Base-by-base conservation (phyloP, 495 filamentous ascomycete species). In the Aspergillus sclerotiicarbonarius region DNA sequence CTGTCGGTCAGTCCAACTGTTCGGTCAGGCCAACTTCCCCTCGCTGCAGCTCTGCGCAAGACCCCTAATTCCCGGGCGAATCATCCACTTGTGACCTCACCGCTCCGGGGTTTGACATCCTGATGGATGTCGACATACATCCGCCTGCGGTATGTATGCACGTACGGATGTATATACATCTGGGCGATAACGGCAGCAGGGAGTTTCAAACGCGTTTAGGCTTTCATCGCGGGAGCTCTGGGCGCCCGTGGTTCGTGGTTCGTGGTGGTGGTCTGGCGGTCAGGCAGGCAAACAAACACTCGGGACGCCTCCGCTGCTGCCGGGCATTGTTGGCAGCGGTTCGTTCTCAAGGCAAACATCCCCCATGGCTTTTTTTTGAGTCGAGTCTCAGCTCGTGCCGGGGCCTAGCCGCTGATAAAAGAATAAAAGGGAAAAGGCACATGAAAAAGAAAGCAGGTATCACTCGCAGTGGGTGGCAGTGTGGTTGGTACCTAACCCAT, bases 51-150 rank as follows among this genome's bases (percentile, higher is more conserved):
- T 41, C 32, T 1, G 15, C 5, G 30, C 21, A 16, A 54, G 51
- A 21, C 41, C 20, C 41, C 41, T 48, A 44, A 19, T 9, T n/a
- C 20, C 48, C 39, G 49, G 50, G 45, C 59, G 29, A 54, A 57
- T 54, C 43, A 54, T 12, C 21, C 13, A 0, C 32, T n/a, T 29
- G 53, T 25, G 6, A 62, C 20, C 51, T 50, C 54, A 57, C 59
- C 59, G 60, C 53, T 58, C 21, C 35, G 30, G 39, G 51, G 55
- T 58, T 55, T 62, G 52, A 54, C 51, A 53, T 53, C 57, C 43
- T 13, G 30, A 21, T 41, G 54, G 32, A 10, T 35, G 45, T 48
- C 32, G 50, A 54, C 53, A 50, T 51, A 50, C 15, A 31, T 50
- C 47, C 47, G 29, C 47, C 47, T 25, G 47, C 47, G 30, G 47